Percentiles rank a stretch among this genome's conserved stretches.
These are phyloP conservation scores for Trichosporon sp. DNA, from an alignment of 1,284 basidiomycete genomes.

Conservation along the genomic window DNA sequence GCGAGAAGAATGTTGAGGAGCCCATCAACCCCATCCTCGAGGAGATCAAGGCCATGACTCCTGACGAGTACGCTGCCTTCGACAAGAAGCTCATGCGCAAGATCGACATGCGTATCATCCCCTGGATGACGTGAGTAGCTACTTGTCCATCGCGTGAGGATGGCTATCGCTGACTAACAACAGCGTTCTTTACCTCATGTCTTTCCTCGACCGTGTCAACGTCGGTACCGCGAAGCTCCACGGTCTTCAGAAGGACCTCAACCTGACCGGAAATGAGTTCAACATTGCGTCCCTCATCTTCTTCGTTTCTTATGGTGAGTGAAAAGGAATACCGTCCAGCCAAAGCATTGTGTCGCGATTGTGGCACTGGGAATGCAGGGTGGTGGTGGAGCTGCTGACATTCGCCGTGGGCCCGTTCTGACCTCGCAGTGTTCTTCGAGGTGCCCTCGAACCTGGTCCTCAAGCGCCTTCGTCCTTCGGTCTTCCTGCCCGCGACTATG, in stretches of 20 bases:
- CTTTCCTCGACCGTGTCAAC: conserved; percentile 60
- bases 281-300: conserved; percentile 51
- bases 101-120: conserved; percentile 52
- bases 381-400: background rate
- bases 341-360: background rate
- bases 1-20: conserved; percentile 16
- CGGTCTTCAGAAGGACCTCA: conserved; percentile 55
- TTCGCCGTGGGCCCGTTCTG: conserved; percentile 19
- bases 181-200: conserved; percentile 52
- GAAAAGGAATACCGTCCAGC: background rate
- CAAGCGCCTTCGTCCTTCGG: conserved; percentile 55
- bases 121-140: conserved; percentile 57
- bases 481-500: conserved; percentile 55
- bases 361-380: background rate
- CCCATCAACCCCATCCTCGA: conserved; percentile 13
- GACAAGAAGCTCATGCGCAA: conserved; percentile 53
- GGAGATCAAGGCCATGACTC: conserved; percentile 42
- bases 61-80: conserved; percentile 44
- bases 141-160: too few species aligned
- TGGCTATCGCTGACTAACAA: background rate
- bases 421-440: conserved; percentile 55
- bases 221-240: conserved; percentile 56
- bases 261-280: conserved; percentile 54
- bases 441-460: conserved; percentile 58
- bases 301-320: conserved; percentile 44